Conservation (phyloP, 805 yeast genomes). For the Cyberlindnera xishuangbannaensis region DNA sequence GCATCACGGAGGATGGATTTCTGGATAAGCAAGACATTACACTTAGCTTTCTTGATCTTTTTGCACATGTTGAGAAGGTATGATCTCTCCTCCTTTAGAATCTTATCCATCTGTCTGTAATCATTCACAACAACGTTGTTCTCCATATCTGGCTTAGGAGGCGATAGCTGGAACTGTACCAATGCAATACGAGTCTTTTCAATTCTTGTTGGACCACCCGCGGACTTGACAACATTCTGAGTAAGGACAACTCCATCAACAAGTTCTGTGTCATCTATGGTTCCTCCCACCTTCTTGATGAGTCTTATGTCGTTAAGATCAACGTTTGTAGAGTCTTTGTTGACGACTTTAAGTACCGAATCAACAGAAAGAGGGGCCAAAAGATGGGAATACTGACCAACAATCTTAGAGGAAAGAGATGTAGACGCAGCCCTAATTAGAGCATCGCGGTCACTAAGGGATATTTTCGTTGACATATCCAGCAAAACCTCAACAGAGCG, state of each 20-base stretch:
- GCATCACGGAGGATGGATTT: conserved; percentile 90
- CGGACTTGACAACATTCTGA: conserved; percentile 80
- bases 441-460: conserved; percentile 75
- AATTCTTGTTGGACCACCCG: conserved; percentile 92
- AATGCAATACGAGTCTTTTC: conserved; percentile 92
- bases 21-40: conserved; percentile 83
- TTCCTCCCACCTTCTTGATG: conserved; percentile 93
- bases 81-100: conserved; percentile 95
- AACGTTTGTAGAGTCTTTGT: conserved; percentile 57
- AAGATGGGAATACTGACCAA: conserved; percentile 80
- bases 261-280: conserved; percentile 92
- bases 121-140: conserved; percentile 96
- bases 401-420: conserved; percentile 90
- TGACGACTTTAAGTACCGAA: conserved; percentile 74
- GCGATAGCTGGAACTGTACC: conserved; percentile 87
- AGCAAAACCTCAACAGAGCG: conserved; percentile 72
- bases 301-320: conserved; percentile 86
- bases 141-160: conserved; percentile 91
- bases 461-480: conserved; percentile 79
- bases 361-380: conserved; percentile 94
- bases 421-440: conserved; percentile 91
- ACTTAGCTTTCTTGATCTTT: conserved; percentile 93
- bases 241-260: conserved; percentile 92
- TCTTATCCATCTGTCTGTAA: conserved; percentile 98
- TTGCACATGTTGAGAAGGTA: conserved; percentile 92